Conservation (phyloP, 371 early-diverging fungal species). For the Mortierella sp. region DNA sequence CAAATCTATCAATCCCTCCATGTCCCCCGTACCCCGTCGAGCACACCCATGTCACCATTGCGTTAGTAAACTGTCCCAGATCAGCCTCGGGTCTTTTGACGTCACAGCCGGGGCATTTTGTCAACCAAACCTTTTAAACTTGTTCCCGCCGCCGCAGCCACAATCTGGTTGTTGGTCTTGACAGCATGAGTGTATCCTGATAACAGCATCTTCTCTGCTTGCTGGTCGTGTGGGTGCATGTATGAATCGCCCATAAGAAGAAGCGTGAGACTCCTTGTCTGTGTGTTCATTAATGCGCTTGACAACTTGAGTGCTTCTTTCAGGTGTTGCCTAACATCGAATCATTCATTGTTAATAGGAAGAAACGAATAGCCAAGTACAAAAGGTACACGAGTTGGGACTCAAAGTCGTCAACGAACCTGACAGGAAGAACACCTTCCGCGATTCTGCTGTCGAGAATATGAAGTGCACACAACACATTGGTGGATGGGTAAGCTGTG, state of each 20-base stretch:
- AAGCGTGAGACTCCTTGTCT: slow-evolving; percentile 39
- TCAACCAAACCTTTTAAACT: slow-evolving; percentile 47
- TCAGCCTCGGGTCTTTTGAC: too few species aligned
- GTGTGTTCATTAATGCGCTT: slow-evolving; percentile 35
- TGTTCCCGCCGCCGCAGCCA: slow-evolving; percentile 42
- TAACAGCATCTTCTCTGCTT: slow-evolving; percentile 45
- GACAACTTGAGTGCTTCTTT: slow-evolving; percentile 45
- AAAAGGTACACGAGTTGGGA: neutral
- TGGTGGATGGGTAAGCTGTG: slow-evolving; percentile 10
- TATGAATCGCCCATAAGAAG: slow-evolving; percentile 44
- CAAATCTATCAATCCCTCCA: slow-evolving; percentile 36
- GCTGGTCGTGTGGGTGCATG: slow-evolving; percentile 40
- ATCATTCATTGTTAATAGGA: neutral
- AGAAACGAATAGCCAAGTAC: neutral
- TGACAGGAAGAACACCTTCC: slow-evolving; percentile 36
- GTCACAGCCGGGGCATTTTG: too few species aligned
- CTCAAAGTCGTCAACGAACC: slow-evolving; percentile 13
- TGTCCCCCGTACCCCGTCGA: too few species aligned
- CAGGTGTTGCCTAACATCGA: slow-evolving; percentile 35
- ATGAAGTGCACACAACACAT: slow-evolving; percentile 36
- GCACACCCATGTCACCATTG: too few species aligned
- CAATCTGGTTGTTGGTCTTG: slow-evolving; percentile 37
- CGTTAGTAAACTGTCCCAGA: too few species aligned
- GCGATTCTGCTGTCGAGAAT: slow-evolving; percentile 41
- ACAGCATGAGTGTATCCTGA: slow-evolving; percentile 31